phyloP scores from a whole-genome alignment of 192 early-diverging fungal genomes.

The Coemansia sp. region DNA sequence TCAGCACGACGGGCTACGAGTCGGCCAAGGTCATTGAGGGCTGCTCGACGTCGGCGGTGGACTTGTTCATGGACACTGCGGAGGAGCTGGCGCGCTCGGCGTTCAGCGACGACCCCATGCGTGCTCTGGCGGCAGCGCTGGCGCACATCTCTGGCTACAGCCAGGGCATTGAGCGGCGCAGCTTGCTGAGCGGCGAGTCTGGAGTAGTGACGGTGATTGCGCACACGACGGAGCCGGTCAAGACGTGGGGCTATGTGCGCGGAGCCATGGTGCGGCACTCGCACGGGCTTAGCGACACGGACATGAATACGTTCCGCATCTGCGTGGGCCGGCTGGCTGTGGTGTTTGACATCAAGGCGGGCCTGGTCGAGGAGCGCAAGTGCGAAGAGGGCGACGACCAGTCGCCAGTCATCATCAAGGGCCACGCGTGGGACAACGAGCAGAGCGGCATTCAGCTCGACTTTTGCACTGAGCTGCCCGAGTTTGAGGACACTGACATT shows the following conservation, averaged over 20 bases:
- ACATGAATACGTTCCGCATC: slow-evolving; percentile 82
- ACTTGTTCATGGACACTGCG: slow-evolving; percentile 79
- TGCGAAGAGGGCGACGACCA: slow-evolving; percentile 29
- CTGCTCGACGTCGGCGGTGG: slow-evolving; percentile 75
- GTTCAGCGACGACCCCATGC: slow-evolving; percentile 71
- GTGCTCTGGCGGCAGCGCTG: slow-evolving; percentile 83
- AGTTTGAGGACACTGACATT: slow-evolving; percentile 64
- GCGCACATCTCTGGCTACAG: slow-evolving; percentile 88
- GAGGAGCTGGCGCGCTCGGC: slow-evolving; percentile 68
- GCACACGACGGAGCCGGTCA: slow-evolving; percentile 65
- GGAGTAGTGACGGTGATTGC: slow-evolving; percentile 77
- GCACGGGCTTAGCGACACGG: slow-evolving; percentile 73
- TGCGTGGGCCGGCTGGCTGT: slow-evolving; percentile 79
- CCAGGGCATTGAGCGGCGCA: slow-evolving; percentile 80
- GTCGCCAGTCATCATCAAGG: slow-evolving; percentile 60
- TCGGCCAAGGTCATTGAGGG: slow-evolving; percentile 69
- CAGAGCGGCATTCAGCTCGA: slow-evolving; percentile 65
- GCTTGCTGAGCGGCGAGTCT: slow-evolving; percentile 81
- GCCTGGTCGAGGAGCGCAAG: slow-evolving; percentile 70
- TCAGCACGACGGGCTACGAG: slow-evolving; percentile 77
- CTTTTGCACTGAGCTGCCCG: slow-evolving; percentile 77
- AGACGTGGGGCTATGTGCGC: slow-evolving; percentile 85
- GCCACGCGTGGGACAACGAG: slow-evolving; percentile 70
- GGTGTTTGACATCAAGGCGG: slow-evolving; percentile 80
- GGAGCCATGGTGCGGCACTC: slow-evolving; percentile 71